Conservation (phyloP, 495 filamentous ascomycete species). For the Ramalina peruviana region DNA sequence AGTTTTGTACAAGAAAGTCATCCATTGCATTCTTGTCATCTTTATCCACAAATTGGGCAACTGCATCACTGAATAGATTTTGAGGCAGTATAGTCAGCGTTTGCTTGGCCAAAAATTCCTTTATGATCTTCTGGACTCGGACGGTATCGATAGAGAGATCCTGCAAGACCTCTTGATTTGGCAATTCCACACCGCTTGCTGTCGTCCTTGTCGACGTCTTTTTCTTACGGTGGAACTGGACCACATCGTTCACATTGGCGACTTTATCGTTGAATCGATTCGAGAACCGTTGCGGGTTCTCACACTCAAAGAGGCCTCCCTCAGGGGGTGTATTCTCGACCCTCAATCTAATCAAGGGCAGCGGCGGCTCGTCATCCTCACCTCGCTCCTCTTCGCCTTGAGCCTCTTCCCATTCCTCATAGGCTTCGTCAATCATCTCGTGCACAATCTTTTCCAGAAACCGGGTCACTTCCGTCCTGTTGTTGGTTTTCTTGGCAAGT, state of each 20-base stretch:
- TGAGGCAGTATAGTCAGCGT: slow-evolving; percentile 82
- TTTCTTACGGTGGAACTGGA: slow-evolving; percentile 87
- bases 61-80: slow-evolving; percentile 83
- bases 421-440: slow-evolving; percentile 75
- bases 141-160: slow-evolving; percentile 56
- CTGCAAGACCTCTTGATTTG: slow-evolving; percentile 44
- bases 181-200: slow-evolving; percentile 32
- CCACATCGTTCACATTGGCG: slow-evolving; percentile 85
- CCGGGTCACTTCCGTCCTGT: slow-evolving; percentile 62
- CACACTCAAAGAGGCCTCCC: slow-evolving; percentile 72
- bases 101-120: slow-evolving; percentile 71
- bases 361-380: slow-evolving; percentile 43
- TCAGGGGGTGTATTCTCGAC: slow-evolving; percentile 87
- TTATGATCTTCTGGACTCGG: slow-evolving; percentile 75
- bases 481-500: slow-evolving; percentile 66
- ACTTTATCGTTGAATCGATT: slow-evolving; percentile 84
- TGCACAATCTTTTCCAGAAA: slow-evolving; percentile 66
- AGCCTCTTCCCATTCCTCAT: slow-evolving; percentile 58
- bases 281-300: slow-evolving; percentile 94
- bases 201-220: slow-evolving; percentile 27
- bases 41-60: slow-evolving; percentile 86
- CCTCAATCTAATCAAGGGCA: slow-evolving; percentile 75
- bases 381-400: slow-evolving; percentile 47
- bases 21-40: slow-evolving; percentile 91
- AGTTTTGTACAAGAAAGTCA: slow-evolving; percentile 68